These are phyloP conservation scores for Alternaria tenuissima DNA, from an alignment of 2,329 filamentous ascomycete genomes.

Conservation along the genomic window DNA sequence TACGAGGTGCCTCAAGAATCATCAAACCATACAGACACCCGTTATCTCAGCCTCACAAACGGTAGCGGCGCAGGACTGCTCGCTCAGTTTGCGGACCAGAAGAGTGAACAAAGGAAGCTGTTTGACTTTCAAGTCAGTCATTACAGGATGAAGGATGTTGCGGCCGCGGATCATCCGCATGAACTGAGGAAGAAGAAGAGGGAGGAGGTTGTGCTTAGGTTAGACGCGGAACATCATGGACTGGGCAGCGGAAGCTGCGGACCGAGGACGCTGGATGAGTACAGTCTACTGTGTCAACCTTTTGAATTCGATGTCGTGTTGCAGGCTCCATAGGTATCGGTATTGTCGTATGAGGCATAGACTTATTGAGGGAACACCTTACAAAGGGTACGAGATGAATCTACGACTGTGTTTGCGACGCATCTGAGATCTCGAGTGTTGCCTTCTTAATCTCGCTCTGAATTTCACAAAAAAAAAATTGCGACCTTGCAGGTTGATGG, in stretches of 20 bases:
- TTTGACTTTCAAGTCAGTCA: constrained; percentile 64
- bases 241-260: constrained; percentile 70
- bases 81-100: constrained; percentile 41
- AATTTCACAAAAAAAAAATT: neutral
- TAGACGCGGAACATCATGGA: constrained; percentile 71
- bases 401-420: neutral
- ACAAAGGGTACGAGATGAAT: neutral
- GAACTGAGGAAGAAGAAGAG: constrained; percentile 65
- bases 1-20: constrained; percentile 76
- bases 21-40: constrained; percentile 68
- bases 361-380: neutral
- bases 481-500: neutral
- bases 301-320: constrained; percentile 51
- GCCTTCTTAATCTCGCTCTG: neutral
- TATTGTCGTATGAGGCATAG: neutral
- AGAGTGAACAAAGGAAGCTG: constrained; percentile 19
- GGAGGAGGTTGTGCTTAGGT: constrained; percentile 63
- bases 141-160: constrained; percentile 62
- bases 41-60: constrained; percentile 59
- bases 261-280: constrained; percentile 57
- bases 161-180: constrained; percentile 68
- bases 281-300: constrained; percentile 47
- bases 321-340: constrained; percentile 11
- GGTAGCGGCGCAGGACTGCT: constrained; percentile 22
- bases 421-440: neutral